Conservation (phyloP, 352 stramenopile species). For the Pythium phragmitis region DNA sequence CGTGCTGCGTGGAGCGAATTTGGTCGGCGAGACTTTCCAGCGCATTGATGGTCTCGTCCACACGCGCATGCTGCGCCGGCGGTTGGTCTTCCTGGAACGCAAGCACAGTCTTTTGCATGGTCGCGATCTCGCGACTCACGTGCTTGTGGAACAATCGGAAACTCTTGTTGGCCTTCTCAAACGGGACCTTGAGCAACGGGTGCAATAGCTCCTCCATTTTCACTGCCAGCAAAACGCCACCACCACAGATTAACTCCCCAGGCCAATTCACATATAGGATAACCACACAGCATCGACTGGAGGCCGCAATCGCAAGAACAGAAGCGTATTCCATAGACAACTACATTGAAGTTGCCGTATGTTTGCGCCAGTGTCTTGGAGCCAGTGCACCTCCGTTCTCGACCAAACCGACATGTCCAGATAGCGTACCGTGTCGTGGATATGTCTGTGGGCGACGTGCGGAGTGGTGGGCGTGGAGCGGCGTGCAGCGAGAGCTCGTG, state of each 20-base stretch:
- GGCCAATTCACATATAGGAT: background rate
- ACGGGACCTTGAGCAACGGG: slow-evolving; percentile 70
- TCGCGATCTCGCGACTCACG: slow-evolving; percentile 59
- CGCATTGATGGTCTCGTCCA: slow-evolving; percentile 55
- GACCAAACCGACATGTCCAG: slow-evolving; percentile 1
- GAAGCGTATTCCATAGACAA: background rate
- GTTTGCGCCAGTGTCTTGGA: background rate
- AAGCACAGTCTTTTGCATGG: slow-evolving; percentile 46
- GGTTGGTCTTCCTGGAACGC: slow-evolving; percentile 56
- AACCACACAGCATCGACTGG: background rate
- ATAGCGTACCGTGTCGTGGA: slow-evolving; percentile 15
- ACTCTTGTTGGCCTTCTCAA: slow-evolving; percentile 70
- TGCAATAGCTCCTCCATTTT: slow-evolving; percentile 53
- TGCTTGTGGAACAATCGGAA: slow-evolving; percentile 85
- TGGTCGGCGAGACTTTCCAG: slow-evolving; percentile 43
- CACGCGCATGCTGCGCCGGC: slow-evolving; percentile 54
- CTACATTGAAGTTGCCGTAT: slow-evolving; percentile 23
- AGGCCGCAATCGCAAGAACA: background rate
- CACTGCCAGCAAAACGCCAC: background rate
- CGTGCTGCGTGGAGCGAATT: slow-evolving; percentile 48
- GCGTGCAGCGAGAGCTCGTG: slow-evolving; percentile 1
- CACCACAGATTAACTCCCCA: background rate
- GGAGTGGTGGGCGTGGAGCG: background rate
- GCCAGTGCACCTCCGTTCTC: background rate
- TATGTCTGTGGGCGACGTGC: background rate